Base-by-base conservation (phyloP, 352 stramenopile species). In the Globisporangium splendens region DNA sequence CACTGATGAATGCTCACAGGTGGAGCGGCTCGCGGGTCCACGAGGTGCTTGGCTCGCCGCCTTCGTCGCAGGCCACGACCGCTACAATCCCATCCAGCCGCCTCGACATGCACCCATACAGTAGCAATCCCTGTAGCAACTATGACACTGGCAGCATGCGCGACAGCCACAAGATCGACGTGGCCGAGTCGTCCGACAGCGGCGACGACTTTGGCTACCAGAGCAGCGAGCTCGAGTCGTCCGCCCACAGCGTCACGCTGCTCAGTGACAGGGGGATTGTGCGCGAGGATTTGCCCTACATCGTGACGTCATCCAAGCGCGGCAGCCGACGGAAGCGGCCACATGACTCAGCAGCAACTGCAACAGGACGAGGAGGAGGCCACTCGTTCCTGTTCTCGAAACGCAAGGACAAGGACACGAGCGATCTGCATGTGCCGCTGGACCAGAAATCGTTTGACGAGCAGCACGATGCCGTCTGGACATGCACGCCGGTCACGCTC, bases 361-460 rank as follows among this genome's bases (percentile, higher is more conserved):
- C 63, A 22, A 35, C 60, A 35, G 28, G 3, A 35, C 28, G 28
- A 4, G 28, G 28, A 35, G 28, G 28, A 6, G 28, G 28, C 28
- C 28, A 35, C 10, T 33, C 17, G 18, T 63, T 75, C 47, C 61
- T 39, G n/a, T 77, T 70, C 22, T 61, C 50, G 8, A 66, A 68
- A 24, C 66, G 70, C 52, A 42, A 50, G 6, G 54, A 56, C 52
- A 42, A 50, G 6, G 54, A 56, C 31, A 20, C 50, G 28, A 63
- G 59, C 21, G 61, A 87, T 18, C 44, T 84, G 62, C 56, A 75
- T 48, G 22, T 61, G 56, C 72, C 60, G 46, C 39, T 82, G n/a
- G 62, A 51, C 22, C 28, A 38, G 5, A 62, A 57, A 13, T 72
- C 22, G 54, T 73, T 22, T 53, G 61, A 20, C 22, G 66, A 38